Evolutionary conservation across 345 rosid genomes (phyloP).

Genomic region (Trapa bicornis): DNA sequence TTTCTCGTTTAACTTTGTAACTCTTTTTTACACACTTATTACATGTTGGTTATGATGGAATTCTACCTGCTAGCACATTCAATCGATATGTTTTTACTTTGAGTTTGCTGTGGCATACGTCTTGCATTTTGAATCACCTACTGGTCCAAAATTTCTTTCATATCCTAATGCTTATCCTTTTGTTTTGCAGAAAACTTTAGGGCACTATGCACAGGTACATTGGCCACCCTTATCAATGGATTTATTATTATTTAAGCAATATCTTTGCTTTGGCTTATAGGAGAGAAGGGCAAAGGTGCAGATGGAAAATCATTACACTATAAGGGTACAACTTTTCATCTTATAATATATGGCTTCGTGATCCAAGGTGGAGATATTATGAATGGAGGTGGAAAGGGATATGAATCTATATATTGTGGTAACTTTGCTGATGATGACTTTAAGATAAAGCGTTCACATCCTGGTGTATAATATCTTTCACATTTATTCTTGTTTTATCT

Average conservation of each 20-base stretch:
- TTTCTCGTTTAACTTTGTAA: neutral
- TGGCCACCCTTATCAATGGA: neutral
- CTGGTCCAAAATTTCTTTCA: neutral
- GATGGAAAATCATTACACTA: conserved; percentile 56
- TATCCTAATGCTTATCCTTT: neutral
- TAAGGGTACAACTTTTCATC: conserved; percentile 83
- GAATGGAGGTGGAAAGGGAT: conserved; percentile 64
- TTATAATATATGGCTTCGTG: conserved; percentile 83
- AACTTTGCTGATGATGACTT: conserved; percentile 82
- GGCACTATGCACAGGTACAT: conserved; percentile 88
- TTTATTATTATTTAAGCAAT: neutral
- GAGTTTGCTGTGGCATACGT: neutral
- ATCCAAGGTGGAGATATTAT: conserved; percentile 91
- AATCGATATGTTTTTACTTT: neutral
- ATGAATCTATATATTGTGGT: conserved; percentile 70
- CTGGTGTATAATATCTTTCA: conserved; percentile 45
- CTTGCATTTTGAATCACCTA: neutral
- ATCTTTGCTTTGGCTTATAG: conserved; percentile 18
- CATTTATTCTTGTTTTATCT: neutral
- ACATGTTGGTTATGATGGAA: neutral
- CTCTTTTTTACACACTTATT: neutral
- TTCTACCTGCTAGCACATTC: neutral
- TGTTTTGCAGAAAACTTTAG: conserved; percentile 81
- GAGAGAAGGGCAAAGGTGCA: conserved; percentile 51
- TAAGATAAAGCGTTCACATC: conserved; percentile 66